Percentiles rank a stretch among this genome's conserved stretches.
Evolutionary conservation across 805 yeast genomes (phyloP).

Genomic region (Candida anglica): DNA sequence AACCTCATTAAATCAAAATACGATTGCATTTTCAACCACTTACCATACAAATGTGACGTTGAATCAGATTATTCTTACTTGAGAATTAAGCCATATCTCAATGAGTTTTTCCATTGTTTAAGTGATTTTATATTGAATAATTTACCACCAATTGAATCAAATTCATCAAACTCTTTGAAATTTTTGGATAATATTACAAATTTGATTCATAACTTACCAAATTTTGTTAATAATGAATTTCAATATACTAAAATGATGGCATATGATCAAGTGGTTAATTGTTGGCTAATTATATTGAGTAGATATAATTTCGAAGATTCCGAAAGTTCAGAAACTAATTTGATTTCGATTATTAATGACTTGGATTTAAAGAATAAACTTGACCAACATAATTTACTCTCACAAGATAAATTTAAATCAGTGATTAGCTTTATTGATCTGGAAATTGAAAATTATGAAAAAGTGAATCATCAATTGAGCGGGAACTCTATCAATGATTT

Average conservation of each 20-base stretch:
- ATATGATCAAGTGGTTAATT: slow-evolving; percentile 56
- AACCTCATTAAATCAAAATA: slow-evolving; percentile 45
- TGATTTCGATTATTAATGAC: slow-evolving; percentile 29
- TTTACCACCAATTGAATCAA: slow-evolving; percentile 65
- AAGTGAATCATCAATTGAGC: slow-evolving; percentile 15
- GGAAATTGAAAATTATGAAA: slow-evolving; percentile 31
- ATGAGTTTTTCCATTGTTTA: slow-evolving; percentile 66
- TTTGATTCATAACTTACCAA: slow-evolving; percentile 61
- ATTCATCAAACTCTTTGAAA: slow-evolving; percentile 49
- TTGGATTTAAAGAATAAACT: slow-evolving; percentile 40
- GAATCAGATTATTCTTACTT: slow-evolving; percentile 73
- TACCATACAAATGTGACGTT: slow-evolving; percentile 76
- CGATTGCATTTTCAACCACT: slow-evolving; percentile 38
- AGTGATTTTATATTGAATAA: slow-evolving; percentile 72
- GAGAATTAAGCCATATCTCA: slow-evolving; percentile 63
- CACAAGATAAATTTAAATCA: slow-evolving; percentile 38
- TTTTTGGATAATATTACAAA: slow-evolving; percentile 61
- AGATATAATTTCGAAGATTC: slow-evolving; percentile 7
- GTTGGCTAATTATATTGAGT: slow-evolving; percentile 49
- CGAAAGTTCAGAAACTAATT: slow-evolving; percentile 4
- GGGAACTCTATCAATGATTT: slow-evolving; percentile 26
- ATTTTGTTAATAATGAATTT: slow-evolving; percentile 55
- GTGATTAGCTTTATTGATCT: slow-evolving; percentile 42
- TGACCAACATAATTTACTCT: slow-evolving; percentile 39
- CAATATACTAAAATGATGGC: slow-evolving; percentile 50